Evolutionary conservation across 2,329 filamentous ascomycete genomes (phyloP), one percentile per base, ranked within the genome.

Genomic region (Monilinia fructicola): DNA sequence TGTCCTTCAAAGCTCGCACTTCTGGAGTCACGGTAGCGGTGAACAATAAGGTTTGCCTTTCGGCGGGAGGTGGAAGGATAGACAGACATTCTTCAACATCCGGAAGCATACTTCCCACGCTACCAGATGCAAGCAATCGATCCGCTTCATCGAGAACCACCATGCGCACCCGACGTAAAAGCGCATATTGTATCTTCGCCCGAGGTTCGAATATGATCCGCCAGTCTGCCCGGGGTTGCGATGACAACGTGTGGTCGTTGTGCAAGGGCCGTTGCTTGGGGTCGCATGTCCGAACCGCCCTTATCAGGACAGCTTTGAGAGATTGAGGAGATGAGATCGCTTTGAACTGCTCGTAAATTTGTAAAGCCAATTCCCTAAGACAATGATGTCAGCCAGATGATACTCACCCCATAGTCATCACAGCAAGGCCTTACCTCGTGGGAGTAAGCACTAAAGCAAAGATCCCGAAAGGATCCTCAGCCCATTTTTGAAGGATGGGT

Each of bases 91-190:
- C 65, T 53, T 67, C 65, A 14, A 67, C 65, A 56, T 67, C 65
- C 56, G 65, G 65, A n/a, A 67, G 52, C 65, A 67, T 67, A 58
- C 65, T 67, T 54, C 65, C 65, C 35, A 56, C 52, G 26, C 44
- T 56, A 11, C 65, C 59, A 93, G 97, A 85, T 50, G 90, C 85
- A 54, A 99, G 85, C 48, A 99, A 83, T 54, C 95, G 87, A 79
- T 99, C 95, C 4, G 95, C 95, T 82, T 99, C 95, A 76, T 99
- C 95, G 53, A 99, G 88, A 10, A 99, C 93, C 3, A 98, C 91
- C 77, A 91, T 93, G 67, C 87, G 87, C 35, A 92, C 90, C 61
- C 93, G 86, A 23, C 88, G 84, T 55, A 99, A 99, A 81, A 0
- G 93, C 93, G 67, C 87, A 88, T 68, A 96, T 86, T 0, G 94